A percentile compares a stretch with the other conserved stretches of the same genome.
phyloP scores from a whole-genome alignment of 805 yeast species.

The Pichia rugopelliculosa region DNA sequence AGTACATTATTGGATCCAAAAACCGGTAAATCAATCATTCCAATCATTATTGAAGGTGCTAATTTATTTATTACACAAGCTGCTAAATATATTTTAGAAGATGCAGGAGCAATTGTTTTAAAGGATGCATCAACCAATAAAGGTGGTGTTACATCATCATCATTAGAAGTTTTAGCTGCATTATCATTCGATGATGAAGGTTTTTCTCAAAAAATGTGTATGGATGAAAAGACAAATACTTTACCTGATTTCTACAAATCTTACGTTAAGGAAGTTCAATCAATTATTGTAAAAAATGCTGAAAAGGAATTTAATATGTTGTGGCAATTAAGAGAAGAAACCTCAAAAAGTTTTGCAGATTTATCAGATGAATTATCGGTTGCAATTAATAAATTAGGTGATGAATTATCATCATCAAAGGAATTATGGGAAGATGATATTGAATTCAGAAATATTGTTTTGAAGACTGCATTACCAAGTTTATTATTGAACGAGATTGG shows the following conservation, averaged over 20 bases:
- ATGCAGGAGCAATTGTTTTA: constrained; percentile 78
- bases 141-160: constrained; percentile 98
- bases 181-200: constrained; percentile 81
- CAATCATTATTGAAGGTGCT: constrained; percentile 95
- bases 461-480: constrained; percentile 71
- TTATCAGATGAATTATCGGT: constrained; percentile 64
- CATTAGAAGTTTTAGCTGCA: constrained; percentile 91
- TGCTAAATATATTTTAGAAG: constrained; percentile 80
- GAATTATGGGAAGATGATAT: constrained; percentile 81
- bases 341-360: constrained; percentile 56
- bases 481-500: constrained; percentile 59
- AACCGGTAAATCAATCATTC: constrained; percentile 70
- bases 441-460: constrained; percentile 67
- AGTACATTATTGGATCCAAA: constrained; percentile 59
- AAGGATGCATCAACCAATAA: constrained; percentile 97
- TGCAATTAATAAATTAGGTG: constrained; percentile 64
- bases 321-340: constrained; percentile 65
- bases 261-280: constrained; percentile 84
- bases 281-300: constrained; percentile 69
- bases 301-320: constrained; percentile 76
- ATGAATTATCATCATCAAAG: constrained; percentile 68
- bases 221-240: constrained; percentile 41
- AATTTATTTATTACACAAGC: constrained; percentile 91
- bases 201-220: constrained; percentile 75
- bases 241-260: constrained; percentile 69